A percentile compares a stretch with the other conserved stretches of the same genome.
Evolutionary conservation across 495 filamentous ascomycete genomes (phyloP).

Genomic region (Bacidia gigantensis): DNA sequence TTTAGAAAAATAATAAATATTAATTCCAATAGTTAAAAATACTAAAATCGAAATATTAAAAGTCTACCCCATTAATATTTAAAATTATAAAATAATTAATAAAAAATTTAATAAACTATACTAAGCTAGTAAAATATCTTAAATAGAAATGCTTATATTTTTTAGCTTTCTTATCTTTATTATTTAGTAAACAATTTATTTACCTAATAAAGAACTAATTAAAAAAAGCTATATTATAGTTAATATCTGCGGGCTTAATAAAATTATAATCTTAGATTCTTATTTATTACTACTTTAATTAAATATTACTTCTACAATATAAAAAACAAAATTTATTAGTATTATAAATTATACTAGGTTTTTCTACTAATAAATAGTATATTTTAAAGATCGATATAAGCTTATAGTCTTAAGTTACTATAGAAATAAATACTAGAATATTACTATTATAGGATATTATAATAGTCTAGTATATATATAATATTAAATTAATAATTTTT

Average conservation of each 20-base stretch:
- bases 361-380: too few species aligned
- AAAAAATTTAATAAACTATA: neutral
- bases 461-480: too few species aligned
- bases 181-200: too few species aligned
- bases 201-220: too few species aligned
- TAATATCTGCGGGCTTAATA: conserved; percentile 7
- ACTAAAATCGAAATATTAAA: neutral
- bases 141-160: neutral
- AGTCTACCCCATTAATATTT: neutral
- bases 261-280: neutral
- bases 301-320: too few species aligned
- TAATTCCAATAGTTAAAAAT: neutral
- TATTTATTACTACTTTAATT: conserved; percentile 4
- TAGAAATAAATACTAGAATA: too few species aligned
- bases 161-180: too few species aligned
- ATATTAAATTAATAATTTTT: conserved; percentile 3
- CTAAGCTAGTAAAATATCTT: conserved; percentile 1
- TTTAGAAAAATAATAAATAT: neutral
- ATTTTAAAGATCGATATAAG: too few species aligned
- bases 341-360: too few species aligned
- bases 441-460: neutral
- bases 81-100: neutral
- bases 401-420: too few species aligned
- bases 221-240: too few species aligned
- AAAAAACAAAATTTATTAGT: too few species aligned